Conservation (phyloP, 106 monocot species). For the Acanthochlamys bracteata region DNA sequence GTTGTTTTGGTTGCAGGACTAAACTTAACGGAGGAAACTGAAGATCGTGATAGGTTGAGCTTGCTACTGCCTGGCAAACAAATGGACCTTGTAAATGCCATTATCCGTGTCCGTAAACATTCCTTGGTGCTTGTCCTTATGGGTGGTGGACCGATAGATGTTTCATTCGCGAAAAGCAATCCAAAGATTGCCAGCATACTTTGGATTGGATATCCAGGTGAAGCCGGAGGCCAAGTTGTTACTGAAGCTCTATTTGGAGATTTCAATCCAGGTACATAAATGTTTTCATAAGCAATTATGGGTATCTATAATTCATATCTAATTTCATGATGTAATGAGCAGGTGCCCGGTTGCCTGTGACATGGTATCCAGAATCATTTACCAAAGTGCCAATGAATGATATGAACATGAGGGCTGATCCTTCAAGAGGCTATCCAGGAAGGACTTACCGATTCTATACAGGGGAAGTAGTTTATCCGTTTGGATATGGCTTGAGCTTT, state of each 20-base stretch:
- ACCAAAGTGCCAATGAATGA: constrained; percentile 57
- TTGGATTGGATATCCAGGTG: constrained; percentile 90
- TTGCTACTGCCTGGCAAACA: constrained; percentile 75
- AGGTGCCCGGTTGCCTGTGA: constrained; percentile 80
- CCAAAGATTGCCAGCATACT: constrained; percentile 48
- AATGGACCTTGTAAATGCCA: constrained; percentile 50
- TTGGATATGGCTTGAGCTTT: constrained; percentile 75
- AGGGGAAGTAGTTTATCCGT: constrained; percentile 67
- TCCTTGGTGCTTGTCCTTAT: constrained; percentile 53
- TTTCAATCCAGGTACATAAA: constrained; percentile 48
- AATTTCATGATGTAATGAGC: background rate
- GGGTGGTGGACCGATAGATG: constrained; percentile 63
- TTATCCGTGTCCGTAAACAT: constrained; percentile 38
- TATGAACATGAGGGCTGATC: constrained; percentile 61
- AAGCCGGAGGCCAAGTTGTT: constrained; percentile 67
- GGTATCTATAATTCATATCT: background rate
- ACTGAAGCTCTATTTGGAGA: constrained; percentile 70
- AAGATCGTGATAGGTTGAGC: constrained; percentile 31
- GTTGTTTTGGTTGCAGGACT: constrained; percentile 53
- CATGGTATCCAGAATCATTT: constrained; percentile 78
- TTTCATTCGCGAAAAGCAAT: constrained; percentile 61
- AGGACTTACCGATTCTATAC: constrained; percentile 73
- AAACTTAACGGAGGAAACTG: constrained; percentile 61
- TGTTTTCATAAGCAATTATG: background rate
- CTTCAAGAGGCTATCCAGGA: constrained; percentile 51